phyloP scores from a whole-genome alignment of 768 basidiomycete species.

The Russula ochroleuca region DNA sequence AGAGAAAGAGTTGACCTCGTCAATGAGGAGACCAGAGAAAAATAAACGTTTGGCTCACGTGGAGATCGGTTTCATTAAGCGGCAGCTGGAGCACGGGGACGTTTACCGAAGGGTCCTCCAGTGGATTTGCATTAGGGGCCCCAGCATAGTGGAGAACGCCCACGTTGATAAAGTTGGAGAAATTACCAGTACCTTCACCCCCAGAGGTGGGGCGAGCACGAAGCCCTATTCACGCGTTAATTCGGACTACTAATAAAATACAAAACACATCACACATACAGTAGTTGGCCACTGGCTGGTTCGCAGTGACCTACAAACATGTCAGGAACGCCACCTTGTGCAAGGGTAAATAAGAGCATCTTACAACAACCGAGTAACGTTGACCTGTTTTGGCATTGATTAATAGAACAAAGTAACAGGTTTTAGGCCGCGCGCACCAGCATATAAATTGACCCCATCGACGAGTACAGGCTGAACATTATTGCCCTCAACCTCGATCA shows the following conservation, averaged over 20 bases:
- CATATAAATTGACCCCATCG: conserved; percentile 41
- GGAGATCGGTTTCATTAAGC: conserved; percentile 28
- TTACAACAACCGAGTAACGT: conserved; percentile 33
- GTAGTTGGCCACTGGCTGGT: conserved; percentile 43
- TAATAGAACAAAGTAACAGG: neutral
- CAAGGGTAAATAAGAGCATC: neutral
- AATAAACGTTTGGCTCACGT: conserved; percentile 8
- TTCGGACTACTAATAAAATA: neutral
- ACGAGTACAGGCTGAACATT: conserved; percentile 36
- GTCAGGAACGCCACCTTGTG: neutral
- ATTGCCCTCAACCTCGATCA: conserved; percentile 43
- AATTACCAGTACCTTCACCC: conserved; percentile 23
- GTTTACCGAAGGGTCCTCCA: conserved; percentile 27
- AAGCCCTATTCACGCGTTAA: conserved; percentile 20
- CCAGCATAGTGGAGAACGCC: conserved; percentile 41
- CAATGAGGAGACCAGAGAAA: neutral
- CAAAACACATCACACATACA: conserved; percentile 36
- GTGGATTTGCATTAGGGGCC: conserved; percentile 35
- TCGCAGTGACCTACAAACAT: conserved; percentile 35
- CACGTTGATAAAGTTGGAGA: conserved; percentile 35
- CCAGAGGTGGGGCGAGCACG: conserved; percentile 30
- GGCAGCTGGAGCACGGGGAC: conserved; percentile 13
- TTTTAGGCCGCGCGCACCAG: conserved; percentile 32
- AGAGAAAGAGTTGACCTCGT: neutral
- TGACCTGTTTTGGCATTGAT: conserved; percentile 17